Percentiles rank a stretch among this genome's conserved stretches.
Conservation (phyloP, 139 green algal genomes). For the Spirogloea muscicola region DNA sequence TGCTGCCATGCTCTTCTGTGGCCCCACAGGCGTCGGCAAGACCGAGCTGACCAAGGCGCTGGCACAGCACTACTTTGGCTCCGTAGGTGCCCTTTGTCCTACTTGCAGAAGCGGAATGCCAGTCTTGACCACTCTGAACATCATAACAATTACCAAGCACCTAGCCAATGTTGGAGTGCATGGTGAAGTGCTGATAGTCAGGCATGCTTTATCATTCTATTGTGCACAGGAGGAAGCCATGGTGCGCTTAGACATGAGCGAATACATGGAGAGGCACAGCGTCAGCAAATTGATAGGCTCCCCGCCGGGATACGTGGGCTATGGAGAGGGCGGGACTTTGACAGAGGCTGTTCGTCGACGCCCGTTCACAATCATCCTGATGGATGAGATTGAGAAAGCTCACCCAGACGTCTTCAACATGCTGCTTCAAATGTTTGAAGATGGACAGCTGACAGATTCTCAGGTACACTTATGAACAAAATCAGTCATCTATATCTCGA, state of each 20-base stretch:
- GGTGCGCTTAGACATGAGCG: conserved; percentile 68
- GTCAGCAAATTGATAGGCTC: conserved; percentile 72
- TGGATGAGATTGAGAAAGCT: conserved; percentile 99
- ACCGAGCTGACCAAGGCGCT: conserved; percentile 72
- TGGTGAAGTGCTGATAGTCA: too few relatives aligned
- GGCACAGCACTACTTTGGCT: conserved; percentile 46
- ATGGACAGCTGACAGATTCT: conserved; percentile 86
- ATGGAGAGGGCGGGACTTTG: conserved; percentile 69
- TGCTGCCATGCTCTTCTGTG: conserved; percentile 69
- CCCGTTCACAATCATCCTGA: conserved; percentile 82
- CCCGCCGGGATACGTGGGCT: conserved; percentile 68
- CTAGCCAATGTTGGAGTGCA: too few relatives aligned
- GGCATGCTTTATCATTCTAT: too few relatives aligned
- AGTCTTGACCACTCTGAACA: too few relatives aligned
- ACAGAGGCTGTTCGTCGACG: conserved; percentile 73
- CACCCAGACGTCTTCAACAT: conserved; percentile 99
- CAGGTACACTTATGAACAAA: too few relatives aligned
- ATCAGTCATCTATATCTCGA: too few relatives aligned
- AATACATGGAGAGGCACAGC: conserved; percentile 75
- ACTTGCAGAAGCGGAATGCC: too few relatives aligned
- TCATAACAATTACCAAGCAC: too few relatives aligned
- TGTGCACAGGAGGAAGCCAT: conserved; percentile 58
- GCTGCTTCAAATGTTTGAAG: conserved; percentile 96
- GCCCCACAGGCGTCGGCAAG: conserved; percentile 80
- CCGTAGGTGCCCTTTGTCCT: conserved; percentile 28